Evolutionary conservation across 805 yeast genomes (phyloP).

Genomic region (Torulaspora franciscae): DNA sequence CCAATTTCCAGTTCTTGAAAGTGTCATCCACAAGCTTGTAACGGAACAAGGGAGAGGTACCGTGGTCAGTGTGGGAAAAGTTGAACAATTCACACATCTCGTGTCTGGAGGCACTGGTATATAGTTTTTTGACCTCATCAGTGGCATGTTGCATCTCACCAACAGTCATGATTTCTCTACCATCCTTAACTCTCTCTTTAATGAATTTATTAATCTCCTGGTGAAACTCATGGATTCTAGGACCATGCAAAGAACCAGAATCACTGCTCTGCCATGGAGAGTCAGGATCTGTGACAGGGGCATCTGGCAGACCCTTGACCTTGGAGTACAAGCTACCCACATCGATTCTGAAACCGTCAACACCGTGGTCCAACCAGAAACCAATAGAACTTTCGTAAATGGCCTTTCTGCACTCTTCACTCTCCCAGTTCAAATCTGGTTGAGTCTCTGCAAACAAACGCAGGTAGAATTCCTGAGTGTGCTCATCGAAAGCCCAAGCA

Average conservation of each 20-base stretch:
- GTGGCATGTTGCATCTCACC: conserved; percentile 50
- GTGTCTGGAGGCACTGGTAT: conserved; percentile 37
- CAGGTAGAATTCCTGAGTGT: conserved; percentile 51
- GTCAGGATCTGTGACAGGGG: conserved; percentile 43
- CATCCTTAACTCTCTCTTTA: conserved; percentile 33
- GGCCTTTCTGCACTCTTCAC: conserved; percentile 29
- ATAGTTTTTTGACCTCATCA: conserved; percentile 41
- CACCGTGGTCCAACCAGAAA: conserved; percentile 53
- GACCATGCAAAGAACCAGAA: conserved; percentile 41
- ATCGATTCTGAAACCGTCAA: conserved; percentile 58
- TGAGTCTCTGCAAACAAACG: conserved; percentile 50
- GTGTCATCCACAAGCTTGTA: conserved; percentile 36
- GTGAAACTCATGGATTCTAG: conserved; percentile 55
- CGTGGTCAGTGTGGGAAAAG: conserved; percentile 37
- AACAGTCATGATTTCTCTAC: conserved; percentile 50
- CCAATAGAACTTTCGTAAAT: conserved; percentile 45
- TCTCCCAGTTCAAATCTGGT: conserved; percentile 63
- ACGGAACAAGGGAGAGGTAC: conserved; percentile 37
- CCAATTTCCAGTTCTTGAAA: conserved; percentile 41
- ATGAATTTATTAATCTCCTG: conserved; percentile 45
- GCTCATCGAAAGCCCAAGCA: conserved; percentile 55
- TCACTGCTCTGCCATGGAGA: conserved; percentile 40
- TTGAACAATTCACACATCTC: conserved; percentile 43
- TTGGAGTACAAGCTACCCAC: conserved; percentile 51
- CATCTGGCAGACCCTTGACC: conserved; percentile 43